Percentiles rank a stretch among this genome's conserved stretches.
Evolutionary conservation across 805 yeast species (phyloP).

Genomic region (Candida peoriensis): DNA sequence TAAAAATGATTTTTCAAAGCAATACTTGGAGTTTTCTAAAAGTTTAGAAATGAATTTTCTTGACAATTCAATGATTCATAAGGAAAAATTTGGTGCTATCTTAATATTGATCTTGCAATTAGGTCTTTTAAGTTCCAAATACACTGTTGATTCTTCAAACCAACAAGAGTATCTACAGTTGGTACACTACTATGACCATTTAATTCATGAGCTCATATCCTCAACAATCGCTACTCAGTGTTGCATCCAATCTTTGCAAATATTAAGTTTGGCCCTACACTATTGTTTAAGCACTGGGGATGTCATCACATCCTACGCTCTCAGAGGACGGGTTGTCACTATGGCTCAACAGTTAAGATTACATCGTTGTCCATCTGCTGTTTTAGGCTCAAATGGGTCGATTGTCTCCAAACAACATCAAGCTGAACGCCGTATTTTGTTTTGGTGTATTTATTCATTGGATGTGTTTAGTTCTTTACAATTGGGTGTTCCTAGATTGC

Average conservation of each 20-base stretch:
- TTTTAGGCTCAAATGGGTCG: conserved; percentile 60
- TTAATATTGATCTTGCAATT: conserved; percentile 42
- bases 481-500: conserved; percentile 75
- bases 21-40: conserved; percentile 44
- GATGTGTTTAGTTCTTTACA: conserved; percentile 73
- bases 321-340: conserved; percentile 69
- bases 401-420: conserved; percentile 65
- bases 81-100: conserved; percentile 54
- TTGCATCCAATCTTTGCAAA: conserved; percentile 65
- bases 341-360: conserved; percentile 84
- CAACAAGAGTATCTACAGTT: conserved; percentile 15
- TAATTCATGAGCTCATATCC: conserved; percentile 58
- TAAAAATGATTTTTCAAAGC: conserved; percentile 58
- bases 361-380: conserved; percentile 85
- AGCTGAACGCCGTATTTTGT: conserved; percentile 75
- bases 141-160: conserved; percentile 7
- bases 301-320: conserved; percentile 64
- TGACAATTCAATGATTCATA: conserved; percentile 36
- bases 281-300: conserved; percentile 74
- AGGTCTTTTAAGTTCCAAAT: conserved; percentile 30
- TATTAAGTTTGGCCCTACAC: conserved; percentile 60
- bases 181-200: conserved; percentile 49
- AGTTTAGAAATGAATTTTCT: conserved; percentile 40
- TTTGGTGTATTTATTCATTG: conserved; percentile 78
- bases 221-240: conserved; percentile 58